phyloP scores from a whole-genome alignment of 352 stramenopile species.

The Proteromonas lacertae region DNA sequence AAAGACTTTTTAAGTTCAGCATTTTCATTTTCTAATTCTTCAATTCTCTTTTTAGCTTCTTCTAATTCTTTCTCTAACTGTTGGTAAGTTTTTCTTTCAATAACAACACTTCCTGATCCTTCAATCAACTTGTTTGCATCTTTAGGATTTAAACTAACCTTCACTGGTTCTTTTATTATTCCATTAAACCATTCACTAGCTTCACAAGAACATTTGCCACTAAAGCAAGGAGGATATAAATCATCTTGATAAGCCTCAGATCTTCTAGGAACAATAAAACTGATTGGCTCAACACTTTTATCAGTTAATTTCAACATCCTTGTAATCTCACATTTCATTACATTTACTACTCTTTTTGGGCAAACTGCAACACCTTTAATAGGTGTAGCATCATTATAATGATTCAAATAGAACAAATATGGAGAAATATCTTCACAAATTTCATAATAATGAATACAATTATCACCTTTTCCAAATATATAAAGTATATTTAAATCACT shows the following conservation, averaged over 20 bases:
- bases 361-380: slow-evolving; percentile 87
- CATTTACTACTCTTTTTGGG: slow-evolving; percentile 83
- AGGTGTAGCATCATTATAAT: slow-evolving; percentile 64
- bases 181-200: slow-evolving; percentile 74
- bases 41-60: slow-evolving; percentile 16
- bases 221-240: slow-evolving; percentile 82
- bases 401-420: slow-evolving; percentile 37
- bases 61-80: slow-evolving; percentile 11
- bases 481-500: slow-evolving; percentile 85
- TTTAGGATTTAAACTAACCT: slow-evolving; percentile 59
- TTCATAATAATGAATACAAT: slow-evolving; percentile 94
- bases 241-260: slow-evolving; percentile 96
- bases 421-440: slow-evolving; percentile 66
- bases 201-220: slow-evolving; percentile 59
- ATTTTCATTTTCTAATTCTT: slow-evolving; percentile 14
- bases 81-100: background rate
- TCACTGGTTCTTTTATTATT: slow-evolving; percentile 51
- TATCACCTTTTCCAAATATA: slow-evolving; percentile 73
- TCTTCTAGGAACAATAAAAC: slow-evolving; percentile 80
- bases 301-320: slow-evolving; percentile 55
- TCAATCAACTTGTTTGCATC: too few relatives aligned
- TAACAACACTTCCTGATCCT: background rate
- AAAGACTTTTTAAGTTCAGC: background rate
- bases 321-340: slow-evolving; percentile 83
- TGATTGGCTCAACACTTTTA: slow-evolving; percentile 60